Evolutionary conservation across 2,329 filamentous ascomycete species (phyloP), one percentile per base, ranked within the genome.

Genomic region (Fusarium robinianum): DNA sequence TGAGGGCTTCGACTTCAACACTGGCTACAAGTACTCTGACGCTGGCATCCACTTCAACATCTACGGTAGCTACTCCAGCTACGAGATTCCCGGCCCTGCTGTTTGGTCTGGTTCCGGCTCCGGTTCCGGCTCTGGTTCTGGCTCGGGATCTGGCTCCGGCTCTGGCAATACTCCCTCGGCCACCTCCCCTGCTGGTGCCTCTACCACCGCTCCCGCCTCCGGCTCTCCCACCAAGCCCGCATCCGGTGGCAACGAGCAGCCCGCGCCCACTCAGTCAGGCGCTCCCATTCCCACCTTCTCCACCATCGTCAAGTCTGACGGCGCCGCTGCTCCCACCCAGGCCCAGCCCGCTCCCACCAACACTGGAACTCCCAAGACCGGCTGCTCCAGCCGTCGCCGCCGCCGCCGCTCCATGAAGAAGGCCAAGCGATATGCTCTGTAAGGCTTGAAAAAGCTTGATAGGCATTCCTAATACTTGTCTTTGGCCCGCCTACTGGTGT

Each of bases 1-100:
- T 46, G 49, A 69, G 59, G 55, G 51, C 58, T 76, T 77, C 40
- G 67, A 72, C 61, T 72, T 78, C 61, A 69, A 74, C 66, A 61
- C 41, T 19, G 81, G 80, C 46, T 85, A 85, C 74, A 80, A 69
- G 38, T 67, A 72, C 56, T 66, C 69, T 41, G 81, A 84, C 62
- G 63, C 77, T 9, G 82, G 82, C 46, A 80, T 85, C 60, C 54
- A 72, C 49, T 67, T 83, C 72, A 79, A 78, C 72, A 74, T 85
- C 66, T 84, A 84, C 74, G 47, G 36, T 36, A 38, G 39, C 25
- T 41, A 43, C 53, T 49, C 53, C 29, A 58, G 33, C 54, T 69
- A 71, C 61, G 11, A 48, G 16, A 67, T 69, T 39, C 66, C 68
- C 44, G 67, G 68, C 34, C 67, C 66, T 15, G 55, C 53, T 12